phyloP scores from a whole-genome alignment of 2,329 filamentous ascomycete genomes.

The Lecanosticta acicola region DNA sequence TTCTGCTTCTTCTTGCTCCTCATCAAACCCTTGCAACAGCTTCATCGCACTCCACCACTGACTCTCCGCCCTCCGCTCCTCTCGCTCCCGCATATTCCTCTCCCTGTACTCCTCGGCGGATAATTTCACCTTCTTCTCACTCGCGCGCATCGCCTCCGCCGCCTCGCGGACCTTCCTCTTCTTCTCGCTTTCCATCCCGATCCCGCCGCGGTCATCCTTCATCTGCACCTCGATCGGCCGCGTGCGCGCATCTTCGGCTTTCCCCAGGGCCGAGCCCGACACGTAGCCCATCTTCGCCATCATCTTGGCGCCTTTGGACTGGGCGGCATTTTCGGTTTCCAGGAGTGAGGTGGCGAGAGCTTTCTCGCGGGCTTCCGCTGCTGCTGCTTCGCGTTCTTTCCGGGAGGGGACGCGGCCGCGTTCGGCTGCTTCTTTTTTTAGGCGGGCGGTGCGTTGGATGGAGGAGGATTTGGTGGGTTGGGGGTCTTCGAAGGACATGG shows the following conservation, averaged over 20 bases:
- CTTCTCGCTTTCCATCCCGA: conserved; percentile 76
- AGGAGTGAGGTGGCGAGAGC: conserved; percentile 66
- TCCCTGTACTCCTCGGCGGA: conserved; percentile 69
- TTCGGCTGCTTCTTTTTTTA: conserved; percentile 56
- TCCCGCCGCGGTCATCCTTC: conserved; percentile 75
- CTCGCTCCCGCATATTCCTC: conserved; percentile 63
- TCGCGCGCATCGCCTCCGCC: conserved; percentile 45
- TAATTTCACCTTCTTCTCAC: conserved; percentile 43
- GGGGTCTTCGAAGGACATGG: conserved; percentile 77
- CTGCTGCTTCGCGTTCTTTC: conserved; percentile 71
- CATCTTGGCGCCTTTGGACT: conserved; percentile 88
- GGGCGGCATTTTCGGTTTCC: conserved; percentile 37
- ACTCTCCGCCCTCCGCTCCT: conserved; percentile 62
- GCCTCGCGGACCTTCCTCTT: conserved; percentile 64
- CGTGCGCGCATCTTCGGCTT: conserved; percentile 46
- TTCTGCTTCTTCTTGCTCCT: conserved; percentile 38
- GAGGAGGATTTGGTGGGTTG: conserved; percentile 31
- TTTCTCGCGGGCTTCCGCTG: conserved; percentile 64
- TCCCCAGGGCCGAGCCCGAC: conserved; percentile 64
- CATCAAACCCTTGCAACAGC: conserved; percentile 70
- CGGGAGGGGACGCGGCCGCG: conserved; percentile 67
- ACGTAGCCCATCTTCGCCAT: conserved; percentile 94
- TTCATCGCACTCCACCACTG: conserved; percentile 74
- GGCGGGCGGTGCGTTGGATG: conserved; percentile 53
- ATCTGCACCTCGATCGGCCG: conserved; percentile 73